Percentiles rank a stretch among this genome's conserved stretches.
Conservation (phyloP, 1,139 yeast genomes). For the Suhomyces guaymorum region DNA sequence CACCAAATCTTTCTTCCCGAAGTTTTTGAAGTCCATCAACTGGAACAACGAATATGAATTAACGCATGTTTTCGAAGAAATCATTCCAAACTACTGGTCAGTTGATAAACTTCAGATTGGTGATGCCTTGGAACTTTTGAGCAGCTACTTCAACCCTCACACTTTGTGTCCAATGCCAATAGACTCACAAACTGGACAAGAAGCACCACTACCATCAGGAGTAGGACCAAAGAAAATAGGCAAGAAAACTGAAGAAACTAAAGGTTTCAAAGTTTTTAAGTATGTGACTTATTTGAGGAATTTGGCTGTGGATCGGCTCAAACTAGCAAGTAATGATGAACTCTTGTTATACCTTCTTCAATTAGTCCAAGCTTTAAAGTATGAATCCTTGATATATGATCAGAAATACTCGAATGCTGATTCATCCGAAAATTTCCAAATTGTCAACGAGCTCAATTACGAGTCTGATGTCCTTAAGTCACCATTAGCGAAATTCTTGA, state of each 20-base stretch:
- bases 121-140: constrained; percentile 85
- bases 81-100: constrained; percentile 46
- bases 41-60: constrained; percentile 86
- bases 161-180: constrained; percentile 21
- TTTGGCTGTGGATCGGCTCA: constrained; percentile 84
- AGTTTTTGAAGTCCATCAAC: constrained; percentile 81
- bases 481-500: constrained; percentile 77
- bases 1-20: constrained; percentile 68
- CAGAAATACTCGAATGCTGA: constrained; percentile 9
- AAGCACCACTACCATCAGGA: not conserved
- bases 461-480: constrained; percentile 38
- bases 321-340: constrained; percentile 78
- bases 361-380: constrained; percentile 87
- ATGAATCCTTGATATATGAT: constrained; percentile 48
- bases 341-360: constrained; percentile 80
- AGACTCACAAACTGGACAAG: constrained; percentile 1
- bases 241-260: constrained; percentile 31
- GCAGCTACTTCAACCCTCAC: constrained; percentile 61
- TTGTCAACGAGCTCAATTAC: constrained; percentile 25
- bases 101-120: constrained; percentile 82
- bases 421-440: constrained; percentile 19
- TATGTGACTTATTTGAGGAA: constrained; percentile 55
- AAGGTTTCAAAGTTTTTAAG: constrained; percentile 33
- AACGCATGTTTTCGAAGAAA: constrained; percentile 67
- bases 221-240: constrained; percentile 3